Conservation (phyloP, 352 stramenopile genomes). For the Globisporangium heterothallicum region DNA sequence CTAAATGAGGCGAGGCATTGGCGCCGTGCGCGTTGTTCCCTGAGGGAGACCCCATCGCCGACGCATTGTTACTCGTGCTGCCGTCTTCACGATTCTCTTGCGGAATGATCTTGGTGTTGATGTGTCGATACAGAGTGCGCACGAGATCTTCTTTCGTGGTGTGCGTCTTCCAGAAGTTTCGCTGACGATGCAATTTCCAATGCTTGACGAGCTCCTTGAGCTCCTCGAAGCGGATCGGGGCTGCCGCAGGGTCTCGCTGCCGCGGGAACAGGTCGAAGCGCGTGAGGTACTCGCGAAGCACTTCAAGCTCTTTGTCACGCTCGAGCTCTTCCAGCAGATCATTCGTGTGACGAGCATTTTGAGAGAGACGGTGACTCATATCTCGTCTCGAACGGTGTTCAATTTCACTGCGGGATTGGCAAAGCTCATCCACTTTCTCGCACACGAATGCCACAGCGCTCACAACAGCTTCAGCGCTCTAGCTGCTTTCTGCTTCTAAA, state of each 20-base stretch:
- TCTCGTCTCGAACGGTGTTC: background rate
- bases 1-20: constrained; percentile 3
- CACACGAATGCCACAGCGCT: background rate
- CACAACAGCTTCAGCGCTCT: background rate
- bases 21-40: too few species aligned
- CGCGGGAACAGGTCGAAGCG: constrained; percentile 73
- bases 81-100: constrained; percentile 51
- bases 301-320: constrained; percentile 82
- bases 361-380: constrained; percentile 81
- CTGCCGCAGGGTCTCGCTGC: constrained; percentile 62
- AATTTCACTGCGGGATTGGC: too few species aligned
- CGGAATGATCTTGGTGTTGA: constrained; percentile 83
- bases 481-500: background rate
- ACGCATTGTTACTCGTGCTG: constrained; percentile 9
- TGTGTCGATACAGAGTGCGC: constrained; percentile 77
- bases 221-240: constrained; percentile 86
- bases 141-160: constrained; percentile 86
- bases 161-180: constrained; percentile 89
- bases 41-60: constrained; percentile 2
- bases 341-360: constrained; percentile 76
- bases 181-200: constrained; percentile 87
- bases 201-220: constrained; percentile 88
- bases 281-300: constrained; percentile 80
- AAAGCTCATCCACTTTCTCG: background rate
- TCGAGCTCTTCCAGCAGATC: constrained; percentile 82